These are phyloP conservation scores for Mollisiaceae sp. DNA, from an alignment of 2,329 filamentous ascomycete species.

Conservation along the genomic window DNA sequence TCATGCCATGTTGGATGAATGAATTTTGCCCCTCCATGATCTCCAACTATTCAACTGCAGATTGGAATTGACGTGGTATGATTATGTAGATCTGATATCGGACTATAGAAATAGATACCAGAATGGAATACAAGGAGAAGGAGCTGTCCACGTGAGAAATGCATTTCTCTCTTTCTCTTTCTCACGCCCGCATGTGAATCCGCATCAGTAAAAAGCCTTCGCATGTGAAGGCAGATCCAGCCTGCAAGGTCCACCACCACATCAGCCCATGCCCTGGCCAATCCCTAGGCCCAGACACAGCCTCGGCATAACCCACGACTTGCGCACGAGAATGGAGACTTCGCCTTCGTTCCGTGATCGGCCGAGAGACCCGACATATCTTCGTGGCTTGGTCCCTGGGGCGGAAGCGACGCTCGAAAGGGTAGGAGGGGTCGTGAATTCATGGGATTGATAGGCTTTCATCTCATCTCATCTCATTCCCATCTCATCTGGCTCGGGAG, in stretches of 20 bases:
- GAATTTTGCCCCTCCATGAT: neutral
- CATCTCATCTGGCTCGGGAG: too few species aligned
- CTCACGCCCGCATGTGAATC: neutral
- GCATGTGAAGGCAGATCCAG: conserved; percentile 1
- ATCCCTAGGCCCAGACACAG: neutral
- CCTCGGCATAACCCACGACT: neutral
- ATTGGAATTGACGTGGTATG: too few species aligned
- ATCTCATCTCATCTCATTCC: too few species aligned
- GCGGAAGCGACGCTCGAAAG: neutral
- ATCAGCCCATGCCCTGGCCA: too few species aligned
- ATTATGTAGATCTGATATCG: too few species aligned
- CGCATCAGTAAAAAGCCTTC: neutral
- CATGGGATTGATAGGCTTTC: too few species aligned
- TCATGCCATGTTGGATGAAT: neutral
- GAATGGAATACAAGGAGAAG: neutral
- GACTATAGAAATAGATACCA: too few species aligned
- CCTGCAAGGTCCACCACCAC: neutral
- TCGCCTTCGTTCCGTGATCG: neutral
- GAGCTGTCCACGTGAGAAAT: neutral
- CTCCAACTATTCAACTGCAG: neutral
- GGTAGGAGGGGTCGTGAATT: neutral
- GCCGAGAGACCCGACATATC: neutral
- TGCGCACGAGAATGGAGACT: neutral
- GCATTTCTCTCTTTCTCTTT: neutral
- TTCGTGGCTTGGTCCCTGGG: neutral